These are phyloP conservation scores for Pueraria montana DNA, from an alignment of 306 rosid genomes.

Conservation along the genomic window DNA sequence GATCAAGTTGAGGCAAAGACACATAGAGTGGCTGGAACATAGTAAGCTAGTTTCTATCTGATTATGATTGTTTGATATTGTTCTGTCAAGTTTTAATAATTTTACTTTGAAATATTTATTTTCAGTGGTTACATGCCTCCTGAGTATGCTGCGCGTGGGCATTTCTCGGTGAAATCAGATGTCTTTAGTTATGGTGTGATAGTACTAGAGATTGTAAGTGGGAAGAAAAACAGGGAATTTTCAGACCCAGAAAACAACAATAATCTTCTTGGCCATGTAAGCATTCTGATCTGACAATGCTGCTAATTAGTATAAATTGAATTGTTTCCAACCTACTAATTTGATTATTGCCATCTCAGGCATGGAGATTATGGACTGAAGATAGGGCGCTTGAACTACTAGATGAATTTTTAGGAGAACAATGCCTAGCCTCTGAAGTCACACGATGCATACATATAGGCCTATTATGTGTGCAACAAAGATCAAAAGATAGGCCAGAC, in stretches of 20 bases:
- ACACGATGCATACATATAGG: constrained; percentile 35
- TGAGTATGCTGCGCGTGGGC: constrained; percentile 28
- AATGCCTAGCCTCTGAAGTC: background rate
- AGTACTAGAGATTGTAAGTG: no score
- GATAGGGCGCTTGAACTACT: background rate
- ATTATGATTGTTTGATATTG: background rate
- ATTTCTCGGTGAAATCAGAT: constrained; percentile 31
- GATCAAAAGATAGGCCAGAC: constrained; percentile 38
- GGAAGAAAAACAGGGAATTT: background rate
- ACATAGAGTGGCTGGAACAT: constrained; percentile 12
- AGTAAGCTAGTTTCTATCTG: background rate
- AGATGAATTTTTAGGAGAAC: background rate
- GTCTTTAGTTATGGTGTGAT: no score
- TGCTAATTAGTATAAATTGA: background rate
- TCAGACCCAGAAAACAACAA: background rate
- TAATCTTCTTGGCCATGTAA: constrained; percentile 45
- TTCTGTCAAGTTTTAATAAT: no score
- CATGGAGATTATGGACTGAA: constrained; percentile 38
- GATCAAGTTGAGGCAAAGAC: constrained; percentile 36
- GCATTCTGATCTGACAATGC: background rate
- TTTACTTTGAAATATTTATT: background rate
- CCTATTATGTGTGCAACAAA: no score
- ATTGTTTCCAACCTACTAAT: background rate
- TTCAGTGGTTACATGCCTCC: constrained; percentile 47
- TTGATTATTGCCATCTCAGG: background rate